Percentiles rank a stretch among this genome's conserved stretches.
phyloP scores from a whole-genome alignment of 495 filamentous ascomycete genomes.

The Podospora sp. region DNA sequence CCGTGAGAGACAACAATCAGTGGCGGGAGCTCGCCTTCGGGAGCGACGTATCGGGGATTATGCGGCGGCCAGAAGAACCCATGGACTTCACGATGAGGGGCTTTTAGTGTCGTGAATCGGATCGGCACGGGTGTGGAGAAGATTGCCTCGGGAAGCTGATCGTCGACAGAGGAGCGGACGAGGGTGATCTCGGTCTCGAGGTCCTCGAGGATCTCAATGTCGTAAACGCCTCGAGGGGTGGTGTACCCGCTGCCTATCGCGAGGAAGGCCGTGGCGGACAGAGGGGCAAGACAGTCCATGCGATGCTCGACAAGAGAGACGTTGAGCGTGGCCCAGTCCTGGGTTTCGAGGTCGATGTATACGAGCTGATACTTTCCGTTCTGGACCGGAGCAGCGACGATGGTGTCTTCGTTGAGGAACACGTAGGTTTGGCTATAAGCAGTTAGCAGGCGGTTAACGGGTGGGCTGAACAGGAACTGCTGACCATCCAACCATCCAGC shows the following conservation, averaged over 20 bases:
- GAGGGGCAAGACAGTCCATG: slow-evolving; percentile 22
- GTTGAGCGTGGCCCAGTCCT: slow-evolving; percentile 20
- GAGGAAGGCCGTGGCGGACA: slow-evolving; percentile 30
- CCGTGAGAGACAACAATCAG: slow-evolving; percentile 52
- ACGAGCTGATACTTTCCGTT: slow-evolving; percentile 33
- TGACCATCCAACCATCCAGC: slow-evolving; percentile 47
- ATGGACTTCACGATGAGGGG: slow-evolving; percentile 35
- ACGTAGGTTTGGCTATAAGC: slow-evolving; percentile 39
- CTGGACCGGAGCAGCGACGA: slow-evolving; percentile 37
- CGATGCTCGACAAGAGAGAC: slow-evolving; percentile 19
- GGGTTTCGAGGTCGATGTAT: slow-evolving; percentile 34
- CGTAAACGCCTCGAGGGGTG: slow-evolving; percentile 31
- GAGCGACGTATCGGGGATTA: slow-evolving; percentile 43
- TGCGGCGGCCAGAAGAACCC: slow-evolving; percentile 49
- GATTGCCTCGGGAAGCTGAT: slow-evolving; percentile 27
- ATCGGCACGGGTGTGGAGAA: slow-evolving; percentile 41
- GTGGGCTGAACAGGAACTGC: neutral
- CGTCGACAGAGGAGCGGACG: slow-evolving; percentile 15
- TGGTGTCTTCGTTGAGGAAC: slow-evolving; percentile 39
- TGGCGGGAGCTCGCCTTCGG: slow-evolving; percentile 40
- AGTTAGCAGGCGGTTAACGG: neutral
- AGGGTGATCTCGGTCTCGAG: slow-evolving; percentile 6
- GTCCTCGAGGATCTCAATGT: slow-evolving; percentile 24
- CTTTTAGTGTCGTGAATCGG: slow-evolving; percentile 38
- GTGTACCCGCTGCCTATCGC: slow-evolving; percentile 32